Evolutionary conservation across 1,139 yeast species (phyloP), one percentile per base, ranked within the genome.

Genomic region (Candida sanyaensis): DNA sequence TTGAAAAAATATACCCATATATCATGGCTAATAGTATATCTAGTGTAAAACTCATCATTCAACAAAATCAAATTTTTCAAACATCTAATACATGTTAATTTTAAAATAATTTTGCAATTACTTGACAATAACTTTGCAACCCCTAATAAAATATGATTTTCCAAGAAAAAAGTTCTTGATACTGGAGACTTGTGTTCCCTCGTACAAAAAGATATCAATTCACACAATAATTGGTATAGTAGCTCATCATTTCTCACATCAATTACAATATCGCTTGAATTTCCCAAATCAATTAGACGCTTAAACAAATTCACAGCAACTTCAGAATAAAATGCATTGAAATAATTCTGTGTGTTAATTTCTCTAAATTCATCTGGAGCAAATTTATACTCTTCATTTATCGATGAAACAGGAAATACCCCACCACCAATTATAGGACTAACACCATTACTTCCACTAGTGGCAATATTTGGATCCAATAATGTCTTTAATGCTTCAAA

Each of bases 401-500:
- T 5, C 5, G 38, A 30, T 9, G 36, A 1, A 33, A 26, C 45
- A 29, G 42, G 29, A 9, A 33, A 37, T 10, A 23, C 26, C 11
- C 42, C 44, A 24, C 39, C 37, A n/a, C 42, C 50, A 9, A 30
- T 40, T 6, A 33, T 23, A 3, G 41, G 31, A 27, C 44, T 42
- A 6, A 46, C 23, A 33, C 44, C 50, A 30, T 31, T 28, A 26
- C 27, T 46, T 2, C 42, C 48, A 33, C 27, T 44, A 10, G 41
- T 42, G 3, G 75, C 71, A 8, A 72, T 68, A 47, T 76, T 77
- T 1, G 90, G 84, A 58, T 87, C 93, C 12, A 90, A 69, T 37
- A 91, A 66, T 1, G 85, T 82, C 58, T 84, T 84, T 43, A 92
- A 68, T 0, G 97, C 96, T 65, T 91, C 97, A 52, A 81, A 83